These are phyloP conservation scores for Iberis pinnata DNA, from an alignment of 345 rosid species.

Conservation along the genomic window DNA sequence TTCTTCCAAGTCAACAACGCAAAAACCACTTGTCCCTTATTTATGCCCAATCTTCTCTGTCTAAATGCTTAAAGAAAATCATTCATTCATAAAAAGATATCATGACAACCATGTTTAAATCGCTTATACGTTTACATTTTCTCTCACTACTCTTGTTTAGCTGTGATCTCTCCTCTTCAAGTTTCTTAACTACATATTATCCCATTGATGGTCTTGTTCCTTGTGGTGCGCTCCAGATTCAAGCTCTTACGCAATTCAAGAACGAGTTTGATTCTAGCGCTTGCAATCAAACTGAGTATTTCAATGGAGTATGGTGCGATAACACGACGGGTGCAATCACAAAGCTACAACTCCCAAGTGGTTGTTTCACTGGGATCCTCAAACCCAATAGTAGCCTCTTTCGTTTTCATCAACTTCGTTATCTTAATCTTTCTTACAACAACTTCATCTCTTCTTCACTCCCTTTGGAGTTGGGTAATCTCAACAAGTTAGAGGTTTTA, in stretches of 20 bases:
- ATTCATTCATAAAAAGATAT: not conserved
- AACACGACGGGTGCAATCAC: conserved; percentile 12
- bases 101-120: not conserved
- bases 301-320: conserved; percentile 16
- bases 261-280: conserved; percentile 11
- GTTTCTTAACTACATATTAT: not conserved
- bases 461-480: conserved; percentile 4
- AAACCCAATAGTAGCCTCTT: conserved; percentile 15
- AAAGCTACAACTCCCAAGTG: conserved; percentile 1
- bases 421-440: conserved; percentile 3
- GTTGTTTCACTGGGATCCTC: conserved; percentile 8
- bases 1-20: not conserved
- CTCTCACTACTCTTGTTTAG: not conserved
- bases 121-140: not conserved
- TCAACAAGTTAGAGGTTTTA: conserved; percentile 4
- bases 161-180: not conserved
- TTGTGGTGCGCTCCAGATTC: conserved; percentile 10
- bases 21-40: not conserved
- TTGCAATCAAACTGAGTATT: conserved; percentile 5
- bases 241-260: conserved; percentile 13
- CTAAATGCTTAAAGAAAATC: not conserved
- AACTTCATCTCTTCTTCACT: conserved; percentile 6
- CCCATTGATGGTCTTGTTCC: not conserved
- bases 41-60: not conserved
- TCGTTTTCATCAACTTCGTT: not conserved